Percentiles rank a stretch among this genome's conserved stretches.
Conservation (phyloP, 2,329 filamentous ascomycete genomes). For the Pseudocercospora pini-densiflorae region DNA sequence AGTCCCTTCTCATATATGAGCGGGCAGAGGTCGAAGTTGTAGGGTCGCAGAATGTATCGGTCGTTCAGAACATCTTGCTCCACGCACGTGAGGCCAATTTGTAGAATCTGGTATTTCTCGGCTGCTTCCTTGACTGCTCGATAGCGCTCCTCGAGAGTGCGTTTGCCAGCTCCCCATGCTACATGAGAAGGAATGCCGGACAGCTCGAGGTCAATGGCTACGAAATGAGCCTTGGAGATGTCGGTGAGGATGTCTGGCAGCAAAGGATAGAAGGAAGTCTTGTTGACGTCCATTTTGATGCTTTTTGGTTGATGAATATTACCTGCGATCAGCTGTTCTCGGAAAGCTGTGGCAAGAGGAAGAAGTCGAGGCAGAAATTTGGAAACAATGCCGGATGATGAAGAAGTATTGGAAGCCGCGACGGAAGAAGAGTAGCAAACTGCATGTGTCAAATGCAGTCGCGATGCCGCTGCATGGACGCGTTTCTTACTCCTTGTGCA, state of each 20-base stretch:
- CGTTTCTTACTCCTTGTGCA: constrained; percentile 16
- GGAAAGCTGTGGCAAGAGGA: constrained; percentile 24
- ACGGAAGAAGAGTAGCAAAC: constrained; percentile 28
- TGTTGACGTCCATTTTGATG: constrained; percentile 61
- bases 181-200: constrained; percentile 62
- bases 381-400: constrained; percentile 20
- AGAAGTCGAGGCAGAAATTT: constrained; percentile 25
- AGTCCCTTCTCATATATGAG: constrained; percentile 55
- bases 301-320: constrained; percentile 5
- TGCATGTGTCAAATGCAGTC: constrained; percentile 18
- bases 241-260: constrained; percentile 62
- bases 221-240: constrained; percentile 64
- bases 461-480: constrained; percentile 2
- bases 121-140: constrained; percentile 64
- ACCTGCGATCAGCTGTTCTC: constrained; percentile 22
- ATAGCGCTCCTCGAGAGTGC: constrained; percentile 64
- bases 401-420: constrained; percentile 25
- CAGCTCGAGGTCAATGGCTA: constrained; percentile 69
- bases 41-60: constrained; percentile 64
- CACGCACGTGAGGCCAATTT: constrained; percentile 70
- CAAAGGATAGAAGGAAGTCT: constrained; percentile 53
- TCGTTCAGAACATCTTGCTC: constrained; percentile 59
- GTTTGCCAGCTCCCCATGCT: constrained; percentile 45
- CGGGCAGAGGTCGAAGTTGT: constrained; percentile 68
- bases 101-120: constrained; percentile 66